These are phyloP conservation scores for Aureobasidium sp. DNA, from an alignment of 2,329 filamentous ascomycete genomes.

Conservation along the genomic window DNA sequence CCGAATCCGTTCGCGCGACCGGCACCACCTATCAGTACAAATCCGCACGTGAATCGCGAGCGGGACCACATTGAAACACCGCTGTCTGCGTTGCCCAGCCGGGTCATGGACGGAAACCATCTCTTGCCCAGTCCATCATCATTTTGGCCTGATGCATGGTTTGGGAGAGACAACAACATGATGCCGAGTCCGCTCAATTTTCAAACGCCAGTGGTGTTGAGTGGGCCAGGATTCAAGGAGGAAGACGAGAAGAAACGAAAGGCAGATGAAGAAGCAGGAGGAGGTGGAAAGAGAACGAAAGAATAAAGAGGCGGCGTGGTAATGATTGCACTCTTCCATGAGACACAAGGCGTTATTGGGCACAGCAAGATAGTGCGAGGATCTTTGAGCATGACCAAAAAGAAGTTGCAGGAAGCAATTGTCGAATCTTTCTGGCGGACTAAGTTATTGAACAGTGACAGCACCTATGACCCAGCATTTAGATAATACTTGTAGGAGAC, in stretches of 20 bases:
- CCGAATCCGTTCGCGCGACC: conserved; percentile 94
- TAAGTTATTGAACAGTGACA: neutral
- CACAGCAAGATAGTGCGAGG: neutral
- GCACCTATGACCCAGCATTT: neutral
- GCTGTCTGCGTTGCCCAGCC: conserved; percentile 85
- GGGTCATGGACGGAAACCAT: conserved; percentile 76
- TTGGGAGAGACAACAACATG: conserved; percentile 62
- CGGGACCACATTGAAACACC: conserved; percentile 62
- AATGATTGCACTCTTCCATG: neutral
- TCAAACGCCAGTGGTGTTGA: conserved; percentile 62
- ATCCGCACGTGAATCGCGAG: conserved; percentile 32
- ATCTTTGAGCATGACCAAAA: neutral
- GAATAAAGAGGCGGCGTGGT: conserved; percentile 2
- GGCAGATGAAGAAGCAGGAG: conserved; percentile 22
- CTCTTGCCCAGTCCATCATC: conserved; percentile 81
- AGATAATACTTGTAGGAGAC: neutral
- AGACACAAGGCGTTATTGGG: neutral
- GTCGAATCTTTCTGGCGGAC: neutral
- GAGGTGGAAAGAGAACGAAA: conserved; percentile 22
- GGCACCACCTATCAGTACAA: conserved; percentile 59
- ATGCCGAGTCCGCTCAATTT: conserved; percentile 90
- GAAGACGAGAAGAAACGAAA: conserved; percentile 22
- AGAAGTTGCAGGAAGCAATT: neutral
- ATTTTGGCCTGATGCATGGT: conserved; percentile 72
- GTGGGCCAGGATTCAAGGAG: conserved; percentile 28